A percentile compares a stretch with the other conserved stretches of the same genome.
Conservation (phyloP, 1,284 basidiomycete species). For the Wolfiporia cocos region DNA sequence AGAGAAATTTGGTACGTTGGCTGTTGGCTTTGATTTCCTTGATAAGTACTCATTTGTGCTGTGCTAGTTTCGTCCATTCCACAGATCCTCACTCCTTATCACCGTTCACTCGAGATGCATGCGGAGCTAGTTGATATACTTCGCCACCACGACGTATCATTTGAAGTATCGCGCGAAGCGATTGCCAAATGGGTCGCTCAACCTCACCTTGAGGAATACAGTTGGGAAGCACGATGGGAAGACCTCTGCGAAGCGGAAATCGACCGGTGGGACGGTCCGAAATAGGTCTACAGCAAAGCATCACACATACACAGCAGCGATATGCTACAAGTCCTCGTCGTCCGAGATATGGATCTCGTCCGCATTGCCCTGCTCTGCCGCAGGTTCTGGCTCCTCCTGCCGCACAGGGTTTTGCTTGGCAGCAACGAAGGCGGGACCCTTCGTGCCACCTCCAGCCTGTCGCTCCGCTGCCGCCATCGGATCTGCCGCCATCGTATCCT, state of each 20-base stretch:
- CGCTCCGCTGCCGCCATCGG: slow-evolving; percentile 65
- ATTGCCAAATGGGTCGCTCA: slow-evolving; percentile 63
- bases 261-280: slow-evolving; percentile 53
- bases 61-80: slow-evolving; percentile 50
- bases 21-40: not conserved
- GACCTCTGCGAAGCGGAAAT: slow-evolving; percentile 69
- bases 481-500: slow-evolving; percentile 57
- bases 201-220: slow-evolving; percentile 52
- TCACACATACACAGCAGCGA: slow-evolving; percentile 10
- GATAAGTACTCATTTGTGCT: slow-evolving; percentile 1
- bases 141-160: slow-evolving; percentile 57
- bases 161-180: slow-evolving; percentile 57
- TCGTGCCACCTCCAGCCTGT: slow-evolving; percentile 26
- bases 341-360: slow-evolving; percentile 85
- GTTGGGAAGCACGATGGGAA: slow-evolving; percentile 70
- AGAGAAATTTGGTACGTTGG: slow-evolving; percentile 60
- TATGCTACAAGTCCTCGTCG: slow-evolving; percentile 57
- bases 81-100: slow-evolving; percentile 55
- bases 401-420: slow-evolving; percentile 24
- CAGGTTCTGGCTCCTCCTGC: slow-evolving; percentile 18
- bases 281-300: slow-evolving; percentile 14
- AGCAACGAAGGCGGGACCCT: slow-evolving; percentile 31
- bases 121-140: slow-evolving; percentile 50
- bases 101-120: slow-evolving; percentile 58
- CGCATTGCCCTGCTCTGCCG: slow-evolving; percentile 43